A percentile compares a stretch with the other conserved stretches of the same genome.
Conservation (phyloP, 192 early-diverging fungal genomes). For the Geranomyces michiganensis region DNA sequence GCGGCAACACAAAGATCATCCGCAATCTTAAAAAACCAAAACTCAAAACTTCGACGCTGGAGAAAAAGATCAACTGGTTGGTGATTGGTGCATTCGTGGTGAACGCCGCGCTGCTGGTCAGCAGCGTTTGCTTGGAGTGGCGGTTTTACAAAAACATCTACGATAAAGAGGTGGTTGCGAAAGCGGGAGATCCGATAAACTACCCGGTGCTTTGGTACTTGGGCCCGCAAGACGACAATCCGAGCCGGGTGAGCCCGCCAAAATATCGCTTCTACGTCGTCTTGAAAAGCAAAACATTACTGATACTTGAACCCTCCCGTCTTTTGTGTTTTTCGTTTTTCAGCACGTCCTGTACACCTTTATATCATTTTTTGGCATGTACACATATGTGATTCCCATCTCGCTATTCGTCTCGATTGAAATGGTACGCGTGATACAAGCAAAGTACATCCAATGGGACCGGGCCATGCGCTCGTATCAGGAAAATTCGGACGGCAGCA, state of each 20-base stretch:
- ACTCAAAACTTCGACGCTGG: conserved; percentile 75
- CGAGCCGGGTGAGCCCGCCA: conserved; percentile 16
- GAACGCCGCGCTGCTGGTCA: conserved; percentile 47
- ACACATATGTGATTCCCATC: conserved; percentile 75
- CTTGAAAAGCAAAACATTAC: too few relatives aligned
- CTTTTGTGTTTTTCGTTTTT: background rate
- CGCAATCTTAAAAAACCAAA: conserved; percentile 50
- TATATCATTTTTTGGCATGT: conserved; percentile 56
- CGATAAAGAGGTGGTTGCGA: conserved; percentile 20
- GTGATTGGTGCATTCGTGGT: conserved; percentile 58
- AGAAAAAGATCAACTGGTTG: conserved; percentile 76
- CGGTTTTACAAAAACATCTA: conserved; percentile 30
- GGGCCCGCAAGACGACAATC: conserved; percentile 20
- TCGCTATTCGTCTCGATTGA: conserved; percentile 77
- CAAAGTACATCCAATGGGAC: conserved; percentile 68
- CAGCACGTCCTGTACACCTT: conserved; percentile 40
- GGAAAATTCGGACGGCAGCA: conserved; percentile 23
- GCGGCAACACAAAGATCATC: conserved; percentile 60
- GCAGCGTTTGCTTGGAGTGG: conserved; percentile 37
- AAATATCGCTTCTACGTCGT: too few relatives aligned
- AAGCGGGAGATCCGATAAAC: conserved; percentile 15
- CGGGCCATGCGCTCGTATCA: conserved; percentile 49
- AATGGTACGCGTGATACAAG: conserved; percentile 67
- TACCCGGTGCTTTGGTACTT: conserved; percentile 51
- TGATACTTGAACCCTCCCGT: background rate